A percentile compares a stretch with the other conserved stretches of the same genome.
phyloP scores from a whole-genome alignment of 2,329 filamentous ascomycete species.

The Raffaelea ambrosiae region DNA sequence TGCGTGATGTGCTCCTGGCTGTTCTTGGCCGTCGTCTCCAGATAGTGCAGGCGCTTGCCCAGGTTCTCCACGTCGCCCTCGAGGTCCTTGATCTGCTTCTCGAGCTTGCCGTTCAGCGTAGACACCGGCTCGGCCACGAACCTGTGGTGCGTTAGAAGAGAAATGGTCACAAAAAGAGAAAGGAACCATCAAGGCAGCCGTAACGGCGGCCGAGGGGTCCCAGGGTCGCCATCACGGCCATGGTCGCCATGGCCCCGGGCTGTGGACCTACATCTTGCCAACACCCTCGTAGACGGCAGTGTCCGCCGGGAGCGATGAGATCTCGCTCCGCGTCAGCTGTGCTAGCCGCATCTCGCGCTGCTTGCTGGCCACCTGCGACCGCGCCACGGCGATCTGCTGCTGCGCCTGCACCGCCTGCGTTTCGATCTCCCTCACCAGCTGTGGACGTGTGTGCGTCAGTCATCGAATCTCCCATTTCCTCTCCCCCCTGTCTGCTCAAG shows the following conservation, averaged over 20 bases:
- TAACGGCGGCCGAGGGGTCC: too few relatives aligned
- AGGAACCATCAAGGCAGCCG: background rate
- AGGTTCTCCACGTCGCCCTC: conserved; percentile 72
- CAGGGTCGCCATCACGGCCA: too few relatives aligned
- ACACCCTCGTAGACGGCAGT: conserved; percentile 90
- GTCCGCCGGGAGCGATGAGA: conserved; percentile 63
- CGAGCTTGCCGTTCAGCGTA: conserved; percentile 67
- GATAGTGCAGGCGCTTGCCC: conserved; percentile 82
- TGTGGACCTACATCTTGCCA: conserved; percentile 74
- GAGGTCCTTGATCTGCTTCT: conserved; percentile 63
- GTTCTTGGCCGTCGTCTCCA: conserved; percentile 93
- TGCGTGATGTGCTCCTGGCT: conserved; percentile 85
- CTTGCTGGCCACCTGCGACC: conserved; percentile 75
- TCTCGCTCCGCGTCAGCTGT: conserved; percentile 77
- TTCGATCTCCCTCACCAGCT: conserved; percentile 93
- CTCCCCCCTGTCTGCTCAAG: too few relatives aligned
- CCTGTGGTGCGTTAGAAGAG: conserved; percentile 41
- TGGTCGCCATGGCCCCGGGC: too few relatives aligned
- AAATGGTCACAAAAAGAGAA: background rate
- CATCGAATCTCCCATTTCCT: too few relatives aligned
- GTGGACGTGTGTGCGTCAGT: background rate
- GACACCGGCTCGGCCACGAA: conserved; percentile 73
- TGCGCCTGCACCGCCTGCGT: conserved; percentile 79
- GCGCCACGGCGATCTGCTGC: conserved; percentile 83
- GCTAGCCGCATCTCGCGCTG: conserved; percentile 83